A percentile compares a stretch with the other conserved stretches of the same genome.
Evolutionary conservation across 1,139 yeast species (phyloP).

Genomic region (Meyerozyma athensensis): DNA sequence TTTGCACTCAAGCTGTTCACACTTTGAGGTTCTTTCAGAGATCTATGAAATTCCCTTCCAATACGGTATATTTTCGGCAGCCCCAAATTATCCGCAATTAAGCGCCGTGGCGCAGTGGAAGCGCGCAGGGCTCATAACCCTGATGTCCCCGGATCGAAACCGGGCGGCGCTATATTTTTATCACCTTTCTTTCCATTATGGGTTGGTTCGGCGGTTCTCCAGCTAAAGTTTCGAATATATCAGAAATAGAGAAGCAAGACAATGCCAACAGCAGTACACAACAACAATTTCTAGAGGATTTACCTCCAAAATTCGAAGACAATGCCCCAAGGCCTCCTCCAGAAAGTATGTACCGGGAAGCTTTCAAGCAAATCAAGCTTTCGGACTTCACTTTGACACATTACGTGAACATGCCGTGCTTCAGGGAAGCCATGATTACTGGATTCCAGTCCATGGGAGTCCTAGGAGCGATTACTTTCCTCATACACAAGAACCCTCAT

Average conservation of each 20-base stretch:
- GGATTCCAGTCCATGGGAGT: slow-evolving; percentile 87
- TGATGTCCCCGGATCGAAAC: slow-evolving; percentile 99
- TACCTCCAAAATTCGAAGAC: slow-evolving; percentile 47
- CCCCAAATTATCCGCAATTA: neutral
- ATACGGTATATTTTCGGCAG: neutral
- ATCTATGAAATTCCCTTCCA: no score
- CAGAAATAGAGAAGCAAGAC: slow-evolving; percentile 5
- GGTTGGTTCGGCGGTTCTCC: slow-evolving; percentile 14
- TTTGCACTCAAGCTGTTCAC: no score
- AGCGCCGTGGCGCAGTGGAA: slow-evolving; percentile 99
- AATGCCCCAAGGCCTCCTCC: slow-evolving; percentile 15
- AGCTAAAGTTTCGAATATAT: slow-evolving; percentile 11
- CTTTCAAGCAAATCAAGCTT: slow-evolving; percentile 24
- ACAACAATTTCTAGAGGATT: slow-evolving; percentile 16
- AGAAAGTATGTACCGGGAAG: slow-evolving; percentile 24
- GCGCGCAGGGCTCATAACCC: slow-evolving; percentile 99
- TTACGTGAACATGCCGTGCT: slow-evolving; percentile 74
- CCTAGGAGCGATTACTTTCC: slow-evolving; percentile 64
- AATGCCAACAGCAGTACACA: neutral
- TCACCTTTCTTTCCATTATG: slow-evolving; percentile 6
- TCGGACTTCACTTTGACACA: slow-evolving; percentile 55
- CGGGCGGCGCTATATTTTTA: slow-evolving; percentile 77
- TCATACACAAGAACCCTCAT: slow-evolving; percentile 59
- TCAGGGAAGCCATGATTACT: slow-evolving; percentile 81
- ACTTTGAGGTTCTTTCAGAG: no score